Percentiles rank a stretch among this genome's conserved stretches.
Evolutionary conservation across 1,284 basidiomycete genomes (phyloP).

Genomic region (Trichosporon sp.): DNA sequence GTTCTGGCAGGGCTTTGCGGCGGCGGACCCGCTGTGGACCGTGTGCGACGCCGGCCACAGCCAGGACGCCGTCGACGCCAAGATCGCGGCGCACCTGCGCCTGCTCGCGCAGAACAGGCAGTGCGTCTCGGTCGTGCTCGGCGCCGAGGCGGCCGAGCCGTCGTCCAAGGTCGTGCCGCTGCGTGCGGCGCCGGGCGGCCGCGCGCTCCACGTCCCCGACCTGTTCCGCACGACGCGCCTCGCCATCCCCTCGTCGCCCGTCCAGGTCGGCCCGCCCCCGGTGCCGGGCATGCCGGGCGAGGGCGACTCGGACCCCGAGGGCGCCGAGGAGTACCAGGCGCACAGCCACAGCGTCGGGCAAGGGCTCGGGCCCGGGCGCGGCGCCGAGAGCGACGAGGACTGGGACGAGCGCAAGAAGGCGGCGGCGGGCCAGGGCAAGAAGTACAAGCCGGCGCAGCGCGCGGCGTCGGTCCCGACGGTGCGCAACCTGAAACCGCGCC

Average conservation of each 20-base stretch:
- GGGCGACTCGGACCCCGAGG: background rate
- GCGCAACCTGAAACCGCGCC: conserved; percentile 24
- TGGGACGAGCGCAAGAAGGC: conserved; percentile 13
- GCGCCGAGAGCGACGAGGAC: conserved; percentile 15
- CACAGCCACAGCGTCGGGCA: too few species aligned
- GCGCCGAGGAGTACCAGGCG: conserved; percentile 12
- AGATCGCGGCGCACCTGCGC: conserved; percentile 71
- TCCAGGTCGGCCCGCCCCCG: background rate
- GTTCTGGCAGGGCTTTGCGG: conserved; percentile 43
- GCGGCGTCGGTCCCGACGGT: conserved; percentile 16
- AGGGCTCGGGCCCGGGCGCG: too few species aligned
- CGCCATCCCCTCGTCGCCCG: background rate
- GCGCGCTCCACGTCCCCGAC: conserved; percentile 52
- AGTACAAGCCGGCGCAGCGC: conserved; percentile 15
- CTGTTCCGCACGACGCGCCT: conserved; percentile 61
- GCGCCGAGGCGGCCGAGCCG: conserved; percentile 57
- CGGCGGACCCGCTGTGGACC: conserved; percentile 44
- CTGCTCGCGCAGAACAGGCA: conserved; percentile 70
- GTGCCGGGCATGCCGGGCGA: background rate
- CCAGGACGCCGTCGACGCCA: conserved; percentile 62
- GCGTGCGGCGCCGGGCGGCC: background rate
- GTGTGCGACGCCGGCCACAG: conserved; percentile 67
- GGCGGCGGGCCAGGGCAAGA: conserved; percentile 8
- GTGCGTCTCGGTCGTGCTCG: conserved; percentile 66
- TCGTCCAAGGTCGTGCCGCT: conserved; percentile 60